These are phyloP conservation scores for Dendrothele bispora DNA, from an alignment of 768 basidiomycete genomes.

Conservation along the genomic window DNA sequence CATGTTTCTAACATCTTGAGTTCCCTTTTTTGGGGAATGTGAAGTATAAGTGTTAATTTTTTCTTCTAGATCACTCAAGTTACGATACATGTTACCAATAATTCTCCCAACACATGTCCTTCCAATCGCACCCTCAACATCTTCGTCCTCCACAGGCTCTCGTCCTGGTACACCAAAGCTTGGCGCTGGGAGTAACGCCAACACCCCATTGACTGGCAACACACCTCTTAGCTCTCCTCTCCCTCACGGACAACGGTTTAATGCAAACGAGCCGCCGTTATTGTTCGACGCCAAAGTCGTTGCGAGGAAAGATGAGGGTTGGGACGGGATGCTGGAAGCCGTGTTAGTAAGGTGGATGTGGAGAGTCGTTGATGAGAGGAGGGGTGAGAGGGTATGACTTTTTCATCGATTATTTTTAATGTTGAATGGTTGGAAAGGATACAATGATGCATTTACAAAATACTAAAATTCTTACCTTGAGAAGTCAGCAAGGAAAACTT, in stretches of 20 bases:
- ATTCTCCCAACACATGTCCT: constrained; percentile 44
- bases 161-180: not conserved
- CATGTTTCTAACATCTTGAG: not conserved
- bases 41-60: constrained; percentile 1
- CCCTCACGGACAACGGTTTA: constrained; percentile 37
- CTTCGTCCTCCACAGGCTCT: too few relatives aligned
- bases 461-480: too few relatives aligned
- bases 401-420: too few relatives aligned
- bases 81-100: constrained; percentile 78
- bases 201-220: too few relatives aligned
- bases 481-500: too few relatives aligned
- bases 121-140: constrained; percentile 23
- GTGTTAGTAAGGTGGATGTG: constrained; percentile 66
- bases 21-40: constrained; percentile 1
- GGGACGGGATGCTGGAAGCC: constrained; percentile 77
- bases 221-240: constrained; percentile 21
- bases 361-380: constrained; percentile 67
- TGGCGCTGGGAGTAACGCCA: too few relatives aligned
- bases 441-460: too few relatives aligned
- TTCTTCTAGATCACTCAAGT: constrained; percentile 65
- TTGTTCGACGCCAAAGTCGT: constrained; percentile 74
- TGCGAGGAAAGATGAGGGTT: constrained; percentile 72
- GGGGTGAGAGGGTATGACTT: constrained; percentile 40
- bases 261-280: constrained; percentile 51
- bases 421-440: too few relatives aligned